These are phyloP conservation scores for Mrakia frigida DNA, from an alignment of 768 basidiomycete genomes.

Conservation along the genomic window DNA sequence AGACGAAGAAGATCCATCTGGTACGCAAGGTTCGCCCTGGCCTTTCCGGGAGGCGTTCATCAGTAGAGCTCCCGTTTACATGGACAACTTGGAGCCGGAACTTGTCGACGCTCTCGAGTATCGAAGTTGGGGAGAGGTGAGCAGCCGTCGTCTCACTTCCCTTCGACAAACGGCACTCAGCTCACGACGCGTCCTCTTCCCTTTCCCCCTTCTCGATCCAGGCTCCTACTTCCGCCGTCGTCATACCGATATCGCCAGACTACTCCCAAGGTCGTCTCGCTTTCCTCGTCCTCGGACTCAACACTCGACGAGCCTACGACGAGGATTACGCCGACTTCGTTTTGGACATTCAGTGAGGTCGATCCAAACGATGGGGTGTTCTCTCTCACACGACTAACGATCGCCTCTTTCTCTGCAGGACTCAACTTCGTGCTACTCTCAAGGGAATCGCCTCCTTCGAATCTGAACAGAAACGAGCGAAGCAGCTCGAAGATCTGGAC, in stretches of 20 bases:
- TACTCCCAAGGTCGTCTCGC: slow-evolving; percentile 20
- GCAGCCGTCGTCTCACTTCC: neutral
- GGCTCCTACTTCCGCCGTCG: slow-evolving; percentile 7
- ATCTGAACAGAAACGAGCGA: slow-evolving; percentile 1
- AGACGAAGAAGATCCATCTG: slow-evolving; percentile 2
- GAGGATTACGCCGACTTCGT: slow-evolving; percentile 2
- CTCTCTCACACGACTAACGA: neutral
- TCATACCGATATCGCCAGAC: slow-evolving; percentile 20
- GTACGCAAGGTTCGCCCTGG: slow-evolving; percentile 16
- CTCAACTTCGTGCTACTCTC: slow-evolving; percentile 4
- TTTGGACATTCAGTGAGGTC: neutral
- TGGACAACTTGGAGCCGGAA: neutral
- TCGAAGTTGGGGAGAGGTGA: slow-evolving; percentile 24
- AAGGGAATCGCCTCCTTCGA: slow-evolving; percentile 21
- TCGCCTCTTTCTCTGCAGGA: neutral
- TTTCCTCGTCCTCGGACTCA: slow-evolving; percentile 18
- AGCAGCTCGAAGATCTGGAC: slow-evolving; percentile 9
- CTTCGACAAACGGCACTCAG: too few species aligned
- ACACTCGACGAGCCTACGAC: slow-evolving; percentile 20
- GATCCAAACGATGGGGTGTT: neutral
- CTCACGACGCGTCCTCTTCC: neutral
- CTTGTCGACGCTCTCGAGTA: slow-evolving; percentile 25
- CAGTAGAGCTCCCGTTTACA: neutral
- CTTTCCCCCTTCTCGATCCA: neutral
- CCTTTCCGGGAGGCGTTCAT: slow-evolving; percentile 31